Evolutionary conservation across 495 filamentous ascomycete species (phyloP).

Genomic region (Hypoxylon rickii): DNA sequence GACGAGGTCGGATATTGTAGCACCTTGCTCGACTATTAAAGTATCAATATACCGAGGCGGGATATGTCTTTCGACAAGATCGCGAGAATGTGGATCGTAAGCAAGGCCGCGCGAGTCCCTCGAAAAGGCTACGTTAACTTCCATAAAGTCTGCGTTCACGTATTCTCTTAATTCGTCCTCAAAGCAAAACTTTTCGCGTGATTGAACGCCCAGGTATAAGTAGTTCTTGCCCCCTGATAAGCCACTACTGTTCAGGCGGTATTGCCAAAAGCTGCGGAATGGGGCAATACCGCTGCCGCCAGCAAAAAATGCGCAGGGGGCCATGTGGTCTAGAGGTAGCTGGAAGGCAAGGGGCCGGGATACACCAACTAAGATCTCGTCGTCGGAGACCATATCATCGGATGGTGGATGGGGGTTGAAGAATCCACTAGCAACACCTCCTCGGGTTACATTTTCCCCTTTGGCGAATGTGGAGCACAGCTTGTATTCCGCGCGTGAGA

Average conservation of each 20-base stretch:
- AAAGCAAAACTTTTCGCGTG: conserved; percentile 55
- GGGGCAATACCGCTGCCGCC: conserved; percentile 57
- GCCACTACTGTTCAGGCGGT: conserved; percentile 41
- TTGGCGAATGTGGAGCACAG: conserved; percentile 47
- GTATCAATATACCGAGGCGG: conserved; percentile 57
- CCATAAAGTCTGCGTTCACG: conserved; percentile 52
- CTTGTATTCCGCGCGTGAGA: conserved; percentile 54
- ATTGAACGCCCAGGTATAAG: conserved; percentile 57
- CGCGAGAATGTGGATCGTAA: conserved; percentile 44
- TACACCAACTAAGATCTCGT: conserved; percentile 52
- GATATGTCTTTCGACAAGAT: conserved; percentile 52
- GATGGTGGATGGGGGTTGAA: conserved; percentile 49
- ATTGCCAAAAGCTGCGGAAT: conserved; percentile 57
- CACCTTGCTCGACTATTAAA: conserved; percentile 53
- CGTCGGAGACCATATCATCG: conserved; percentile 41
- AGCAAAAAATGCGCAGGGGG: conserved; percentile 55
- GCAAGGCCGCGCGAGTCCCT: conserved; percentile 50
- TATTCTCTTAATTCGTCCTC: conserved; percentile 54
- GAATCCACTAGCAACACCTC: conserved; percentile 55
- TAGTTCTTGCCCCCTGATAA: conserved; percentile 48
- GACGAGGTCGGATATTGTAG: conserved; percentile 54
- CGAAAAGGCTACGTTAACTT: conserved; percentile 56
- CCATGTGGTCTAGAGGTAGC: conserved; percentile 49
- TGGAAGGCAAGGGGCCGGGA: conserved; percentile 57
- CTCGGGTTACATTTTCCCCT: conserved; percentile 36